Evolutionary conservation across 2,329 filamentous ascomycete species (phyloP), one percentile per base, ranked within the genome.

Genomic region (Leptographium wingfieldii): DNA sequence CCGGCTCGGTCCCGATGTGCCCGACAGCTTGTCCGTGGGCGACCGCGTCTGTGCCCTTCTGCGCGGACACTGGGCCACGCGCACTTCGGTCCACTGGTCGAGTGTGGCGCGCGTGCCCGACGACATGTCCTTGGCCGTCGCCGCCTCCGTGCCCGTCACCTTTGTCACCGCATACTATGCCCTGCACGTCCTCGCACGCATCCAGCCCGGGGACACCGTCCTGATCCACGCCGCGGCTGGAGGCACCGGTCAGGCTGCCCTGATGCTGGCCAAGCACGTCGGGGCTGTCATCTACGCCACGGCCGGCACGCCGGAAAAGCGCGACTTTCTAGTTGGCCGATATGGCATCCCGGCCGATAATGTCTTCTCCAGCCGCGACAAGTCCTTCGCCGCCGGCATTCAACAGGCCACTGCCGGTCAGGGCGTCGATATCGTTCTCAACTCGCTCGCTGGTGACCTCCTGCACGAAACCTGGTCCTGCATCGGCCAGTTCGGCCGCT

Each of bases 261-360:
- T 76, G 40, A 67, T 68, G 61, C 63, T 76, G 3, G 71, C 72
- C 0, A 70, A 73, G 56, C 69, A 69, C 67, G 60, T 69, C 19
- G 73, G 72, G 0, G 74, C 74, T 3, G 68, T 73, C 4, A 68
- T 80, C 0, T 78, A 73, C 60, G 72, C 69, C 0, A 78, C 77
- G 0, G 75, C 74, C 5, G 68, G 72, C 12, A 72, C 67, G 14
- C 57, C 66, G 0, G 72, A 73, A 33, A 76, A 78, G 67, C 73
- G 72, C 59, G 63, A 71, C 9, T 65, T 75, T 3, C 64, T 80
- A 4, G 67, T 71, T 38, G 62, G 69, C 0, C 65, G 65, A 11
- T 77, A 73, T 57, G 69, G 68, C 2, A 69, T 80, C 5, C 67
- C 72, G 0, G 67, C 70, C 3, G 66, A 69, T 49, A 70, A 70